phyloP scores from a whole-genome alignment of 805 yeast species.

The Candida dajiaensis region DNA sequence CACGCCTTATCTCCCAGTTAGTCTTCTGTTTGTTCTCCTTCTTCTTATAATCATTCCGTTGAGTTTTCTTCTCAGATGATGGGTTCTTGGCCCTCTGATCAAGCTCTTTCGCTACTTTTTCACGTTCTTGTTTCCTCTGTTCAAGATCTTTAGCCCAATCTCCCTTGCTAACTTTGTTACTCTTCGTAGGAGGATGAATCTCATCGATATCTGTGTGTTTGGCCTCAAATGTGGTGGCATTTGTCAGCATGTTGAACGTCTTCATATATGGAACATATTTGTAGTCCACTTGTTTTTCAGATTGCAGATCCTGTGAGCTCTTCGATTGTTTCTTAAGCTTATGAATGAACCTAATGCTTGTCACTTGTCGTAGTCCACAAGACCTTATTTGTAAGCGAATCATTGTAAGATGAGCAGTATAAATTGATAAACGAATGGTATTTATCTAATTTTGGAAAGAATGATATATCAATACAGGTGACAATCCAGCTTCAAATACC shows the following conservation, averaged over 20 bases:
- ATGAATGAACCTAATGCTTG: neutral
- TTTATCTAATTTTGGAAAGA: no score
- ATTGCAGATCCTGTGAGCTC: neutral
- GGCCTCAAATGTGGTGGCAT: conserved; percentile 6
- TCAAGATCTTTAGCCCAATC: conserved; percentile 10
- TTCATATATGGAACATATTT: conserved; percentile 2
- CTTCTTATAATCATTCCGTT: neutral
- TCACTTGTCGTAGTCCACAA: neutral
- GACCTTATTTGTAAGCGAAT: neutral
- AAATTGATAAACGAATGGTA: no score
- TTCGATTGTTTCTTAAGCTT: neutral
- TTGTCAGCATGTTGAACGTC: conserved; percentile 9
- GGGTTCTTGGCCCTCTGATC: neutral
- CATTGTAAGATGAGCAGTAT: neutral
- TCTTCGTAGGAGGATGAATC: conserved; percentile 10
- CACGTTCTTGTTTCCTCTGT: neutral
- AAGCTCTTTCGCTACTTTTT: neutral
- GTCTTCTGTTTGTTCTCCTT: neutral
- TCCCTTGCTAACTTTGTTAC: conserved; percentile 5
- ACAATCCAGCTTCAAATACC: neutral
- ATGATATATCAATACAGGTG: no score
- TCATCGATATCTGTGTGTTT: conserved; percentile 12
- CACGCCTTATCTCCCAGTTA: neutral
- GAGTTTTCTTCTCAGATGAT: neutral
- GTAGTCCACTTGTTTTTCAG: neutral